Evolutionary conservation across 1,139 yeast genomes (phyloP).

Genomic region (Arxiozyma telluris): DNA sequence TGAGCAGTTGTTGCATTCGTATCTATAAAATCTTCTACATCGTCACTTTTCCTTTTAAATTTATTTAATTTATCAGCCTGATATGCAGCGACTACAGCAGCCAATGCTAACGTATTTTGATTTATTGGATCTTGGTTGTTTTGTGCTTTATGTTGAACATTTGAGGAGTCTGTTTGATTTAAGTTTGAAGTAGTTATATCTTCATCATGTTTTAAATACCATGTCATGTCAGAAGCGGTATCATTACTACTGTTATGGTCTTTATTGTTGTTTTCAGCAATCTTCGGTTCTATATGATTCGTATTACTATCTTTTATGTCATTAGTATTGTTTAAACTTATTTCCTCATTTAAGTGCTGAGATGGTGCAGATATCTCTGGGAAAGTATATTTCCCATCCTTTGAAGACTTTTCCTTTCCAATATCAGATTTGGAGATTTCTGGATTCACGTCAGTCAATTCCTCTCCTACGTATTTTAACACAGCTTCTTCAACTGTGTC

Average conservation of each 20-base stretch:
- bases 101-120: slow-evolving; percentile 20
- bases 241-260: slow-evolving; percentile 7
- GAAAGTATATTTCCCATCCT: background rate
- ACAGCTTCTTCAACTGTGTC: slow-evolving; percentile 50
- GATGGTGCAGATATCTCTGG: background rate
- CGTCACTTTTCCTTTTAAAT: slow-evolving; percentile 11
- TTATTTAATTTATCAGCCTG: slow-evolving; percentile 14
- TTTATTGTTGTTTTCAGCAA: background rate
- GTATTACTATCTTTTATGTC: slow-evolving; percentile 14
- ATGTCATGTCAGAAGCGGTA: slow-evolving; percentile 34
- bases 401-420: slow-evolving; percentile 2
- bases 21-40: background rate
- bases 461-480: slow-evolving; percentile 58
- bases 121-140: slow-evolving; percentile 14
- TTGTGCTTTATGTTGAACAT: background rate
- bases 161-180: slow-evolving; percentile 3
- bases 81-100: slow-evolving; percentile 28
- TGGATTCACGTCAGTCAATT: slow-evolving; percentile 34
- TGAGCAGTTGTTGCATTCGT: background rate
- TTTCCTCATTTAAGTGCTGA: background rate
- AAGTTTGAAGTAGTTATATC: slow-evolving; percentile 5
- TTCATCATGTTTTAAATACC: slow-evolving; percentile 28
- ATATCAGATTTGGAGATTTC: slow-evolving; percentile 20
- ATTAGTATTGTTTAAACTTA: slow-evolving; percentile 8
- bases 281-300: slow-evolving; percentile 2